phyloP scores from a whole-genome alignment of 1,284 basidiomycete species.

The Cutaneotrichosporon arboriforme region DNA sequence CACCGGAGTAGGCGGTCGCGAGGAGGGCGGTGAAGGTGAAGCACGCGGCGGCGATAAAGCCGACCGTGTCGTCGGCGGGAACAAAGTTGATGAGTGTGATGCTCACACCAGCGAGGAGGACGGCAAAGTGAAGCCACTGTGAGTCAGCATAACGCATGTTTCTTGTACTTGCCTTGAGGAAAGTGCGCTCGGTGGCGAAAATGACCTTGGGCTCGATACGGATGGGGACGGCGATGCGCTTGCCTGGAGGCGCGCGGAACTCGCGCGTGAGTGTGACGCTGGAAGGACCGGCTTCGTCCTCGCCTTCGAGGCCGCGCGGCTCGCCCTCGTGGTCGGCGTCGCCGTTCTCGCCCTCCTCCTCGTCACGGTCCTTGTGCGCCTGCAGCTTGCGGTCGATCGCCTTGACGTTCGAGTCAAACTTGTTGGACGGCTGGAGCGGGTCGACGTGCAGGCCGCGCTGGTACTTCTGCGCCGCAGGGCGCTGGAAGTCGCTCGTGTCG shows the following conservation, averaged over 20 bases:
- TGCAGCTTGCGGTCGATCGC: constrained; percentile 52
- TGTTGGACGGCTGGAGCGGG: constrained; percentile 71
- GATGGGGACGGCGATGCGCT: constrained; percentile 85
- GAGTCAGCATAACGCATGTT: neutral
- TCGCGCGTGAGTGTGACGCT: constrained; percentile 57
- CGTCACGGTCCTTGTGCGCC: constrained; percentile 40
- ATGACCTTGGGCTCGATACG: constrained; percentile 91
- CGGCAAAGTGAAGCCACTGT: constrained; percentile 83
- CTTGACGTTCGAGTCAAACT: constrained; percentile 65
- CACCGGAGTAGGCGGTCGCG: constrained; percentile 80
- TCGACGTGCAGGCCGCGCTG: constrained; percentile 63
- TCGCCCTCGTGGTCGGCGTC: constrained; percentile 34
- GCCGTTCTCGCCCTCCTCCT: constrained; percentile 46
- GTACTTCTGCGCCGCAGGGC: constrained; percentile 26
- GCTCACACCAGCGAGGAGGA: constrained; percentile 81
- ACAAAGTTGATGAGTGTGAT: constrained; percentile 87
- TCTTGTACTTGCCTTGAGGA: constrained; percentile 50
- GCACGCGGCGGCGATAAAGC: constrained; percentile 73
- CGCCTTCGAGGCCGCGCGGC: constrained; percentile 27
- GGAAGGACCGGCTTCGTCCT: constrained; percentile 14
- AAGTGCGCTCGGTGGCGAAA: constrained; percentile 76
- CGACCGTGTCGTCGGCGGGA: constrained; percentile 65
- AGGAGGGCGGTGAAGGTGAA: constrained; percentile 88
- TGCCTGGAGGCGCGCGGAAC: constrained; percentile 75
- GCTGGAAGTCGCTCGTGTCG: constrained; percentile 15